Conservation (phyloP, 345 rosid species). For the Salix brachista region DNA sequence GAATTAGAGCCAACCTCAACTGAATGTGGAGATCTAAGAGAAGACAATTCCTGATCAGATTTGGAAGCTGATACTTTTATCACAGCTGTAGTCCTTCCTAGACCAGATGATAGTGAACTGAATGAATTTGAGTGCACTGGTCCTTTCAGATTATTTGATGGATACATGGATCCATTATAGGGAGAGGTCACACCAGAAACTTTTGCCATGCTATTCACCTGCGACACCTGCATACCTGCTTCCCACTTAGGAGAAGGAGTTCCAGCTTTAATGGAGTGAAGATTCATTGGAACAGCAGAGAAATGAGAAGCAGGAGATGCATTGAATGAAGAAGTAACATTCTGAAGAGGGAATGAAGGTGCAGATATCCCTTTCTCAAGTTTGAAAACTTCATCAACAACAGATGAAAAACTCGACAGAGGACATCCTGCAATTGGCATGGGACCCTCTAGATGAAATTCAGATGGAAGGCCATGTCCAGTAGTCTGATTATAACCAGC, state of each 20-base stretch:
- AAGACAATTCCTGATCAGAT: constrained; percentile 77
- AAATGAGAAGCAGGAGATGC: constrained; percentile 49
- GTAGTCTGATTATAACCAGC: constrained; percentile 44
- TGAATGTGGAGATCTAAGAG: constrained; percentile 58
- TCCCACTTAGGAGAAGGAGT: constrained; percentile 60
- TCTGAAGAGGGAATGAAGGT: constrained; percentile 45
- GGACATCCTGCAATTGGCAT: constrained; percentile 47
- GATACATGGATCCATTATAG: constrained; percentile 46
- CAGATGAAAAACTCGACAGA: constrained; percentile 64
- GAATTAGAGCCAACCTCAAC: constrained; percentile 35
- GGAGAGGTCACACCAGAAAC: constrained; percentile 27
- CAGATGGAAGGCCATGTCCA: constrained; percentile 56
- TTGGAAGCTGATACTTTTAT: constrained; percentile 59
- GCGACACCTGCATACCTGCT: constrained; percentile 42
- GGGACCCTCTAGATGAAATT: constrained; percentile 48
- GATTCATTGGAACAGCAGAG: constrained; percentile 42
- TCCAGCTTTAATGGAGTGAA: constrained; percentile 43
- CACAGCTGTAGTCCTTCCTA: constrained; percentile 41
- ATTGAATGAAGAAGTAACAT: constrained; percentile 39
- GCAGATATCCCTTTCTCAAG: constrained; percentile 61
- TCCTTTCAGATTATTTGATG: constrained; percentile 48
- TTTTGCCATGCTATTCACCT: constrained; percentile 38
- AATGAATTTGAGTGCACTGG: constrained; percentile 48
- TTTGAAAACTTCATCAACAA: constrained; percentile 93
- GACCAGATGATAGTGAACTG: constrained; percentile 45